These are phyloP conservation scores for Neonectria magnoliae DNA, from an alignment of 2,329 filamentous ascomycete genomes.

Conservation along the genomic window DNA sequence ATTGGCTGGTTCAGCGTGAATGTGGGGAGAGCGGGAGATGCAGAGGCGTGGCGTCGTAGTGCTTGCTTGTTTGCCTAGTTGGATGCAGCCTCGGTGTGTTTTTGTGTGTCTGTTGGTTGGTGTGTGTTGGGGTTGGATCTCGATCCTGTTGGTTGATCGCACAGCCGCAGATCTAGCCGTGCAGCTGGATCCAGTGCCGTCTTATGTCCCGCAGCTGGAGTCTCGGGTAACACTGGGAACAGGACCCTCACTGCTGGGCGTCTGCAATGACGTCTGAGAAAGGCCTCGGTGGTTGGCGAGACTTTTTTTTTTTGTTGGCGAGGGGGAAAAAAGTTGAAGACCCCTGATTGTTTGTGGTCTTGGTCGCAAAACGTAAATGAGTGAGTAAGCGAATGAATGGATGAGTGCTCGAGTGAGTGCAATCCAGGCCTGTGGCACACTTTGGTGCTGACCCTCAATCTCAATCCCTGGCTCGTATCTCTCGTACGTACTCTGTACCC, in stretches of 20 bases:
- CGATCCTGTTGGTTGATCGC: slow-evolving; percentile 7
- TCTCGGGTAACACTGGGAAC: slow-evolving; percentile 5
- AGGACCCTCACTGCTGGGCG: not conserved
- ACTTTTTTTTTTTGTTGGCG: not conserved
- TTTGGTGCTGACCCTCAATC: not conserved
- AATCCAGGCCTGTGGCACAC: not conserved
- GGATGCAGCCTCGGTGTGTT: not conserved
- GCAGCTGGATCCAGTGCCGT: not conserved
- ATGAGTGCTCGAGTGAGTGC: not conserved
- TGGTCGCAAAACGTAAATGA: not conserved
- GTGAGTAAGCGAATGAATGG: not conserved
- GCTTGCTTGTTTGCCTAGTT: not conserved
- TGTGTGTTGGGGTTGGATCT: not conserved
- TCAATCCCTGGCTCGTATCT: not conserved
- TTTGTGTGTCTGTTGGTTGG: slow-evolving; percentile 2
- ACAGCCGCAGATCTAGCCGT: slow-evolving; percentile 3
- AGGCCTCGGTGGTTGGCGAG: not conserved
- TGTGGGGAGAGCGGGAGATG: not conserved
- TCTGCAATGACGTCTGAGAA: not conserved
- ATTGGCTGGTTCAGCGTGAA: not conserved
- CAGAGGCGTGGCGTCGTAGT: not conserved
- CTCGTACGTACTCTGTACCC: not conserved
- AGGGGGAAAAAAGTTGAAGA: not conserved
- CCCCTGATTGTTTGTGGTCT: not conserved
- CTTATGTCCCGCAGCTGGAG: slow-evolving; percentile 1